A percentile compares a stretch with the other conserved stretches of the same genome.
phyloP scores from a whole-genome alignment of 257 asterid species.

The Coffea canephora region DNA sequence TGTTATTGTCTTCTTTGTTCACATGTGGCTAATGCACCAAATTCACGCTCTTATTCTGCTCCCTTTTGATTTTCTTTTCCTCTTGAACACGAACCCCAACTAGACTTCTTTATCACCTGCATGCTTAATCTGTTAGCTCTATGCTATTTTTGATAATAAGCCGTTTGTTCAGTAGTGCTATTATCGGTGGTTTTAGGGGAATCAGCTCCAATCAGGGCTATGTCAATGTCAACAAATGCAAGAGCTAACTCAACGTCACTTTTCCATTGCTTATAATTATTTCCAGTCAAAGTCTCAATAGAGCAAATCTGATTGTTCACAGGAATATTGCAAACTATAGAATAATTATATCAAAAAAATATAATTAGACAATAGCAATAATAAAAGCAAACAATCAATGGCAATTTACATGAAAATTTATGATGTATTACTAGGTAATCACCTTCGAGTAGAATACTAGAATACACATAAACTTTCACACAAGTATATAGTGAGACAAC shows the following conservation, averaged over 20 bases:
- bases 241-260: neutral
- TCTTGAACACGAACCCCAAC: neutral
- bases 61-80: neutral
- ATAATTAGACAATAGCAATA: too few species aligned
- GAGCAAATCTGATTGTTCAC: neutral
- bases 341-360: too few species aligned
- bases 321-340: neutral
- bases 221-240: neutral
- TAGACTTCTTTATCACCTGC: too few species aligned
- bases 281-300: neutral
- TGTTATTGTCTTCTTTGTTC: neutral
- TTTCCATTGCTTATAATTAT: too few species aligned
- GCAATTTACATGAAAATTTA: neutral
- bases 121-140: too few species aligned
- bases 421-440: neutral
- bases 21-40: neutral
- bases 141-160: too few species aligned
- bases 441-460: neutral
- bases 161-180: too few species aligned
- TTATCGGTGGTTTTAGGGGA: too few species aligned
- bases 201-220: too few species aligned
- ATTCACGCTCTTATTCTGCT: neutral
- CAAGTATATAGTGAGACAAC: too few species aligned
- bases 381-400: neutral
- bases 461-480: too few species aligned